Percentiles rank a stretch among this genome's conserved stretches.
phyloP scores from a whole-genome alignment of 1,139 yeast species.

The Pichia sp. region DNA sequence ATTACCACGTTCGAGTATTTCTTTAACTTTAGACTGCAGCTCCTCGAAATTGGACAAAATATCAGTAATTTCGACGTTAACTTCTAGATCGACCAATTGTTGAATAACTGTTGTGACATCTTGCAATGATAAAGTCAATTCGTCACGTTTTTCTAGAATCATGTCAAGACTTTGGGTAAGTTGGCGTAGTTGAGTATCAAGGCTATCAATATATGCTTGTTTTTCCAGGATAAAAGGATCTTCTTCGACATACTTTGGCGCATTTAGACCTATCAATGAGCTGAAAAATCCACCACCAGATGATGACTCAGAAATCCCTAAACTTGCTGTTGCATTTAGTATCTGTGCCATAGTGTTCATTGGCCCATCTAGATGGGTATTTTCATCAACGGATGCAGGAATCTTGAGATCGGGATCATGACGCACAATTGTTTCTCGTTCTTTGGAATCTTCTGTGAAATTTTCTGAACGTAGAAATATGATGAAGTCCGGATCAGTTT shows the following conservation, averaged over 20 bases:
- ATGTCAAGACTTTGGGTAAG: conserved; percentile 69
- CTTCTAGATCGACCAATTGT: conserved; percentile 69
- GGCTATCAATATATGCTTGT: conserved; percentile 61
- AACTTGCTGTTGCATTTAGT: conserved; percentile 35
- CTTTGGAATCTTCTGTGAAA: conserved; percentile 60
- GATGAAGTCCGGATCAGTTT: conserved; percentile 69
- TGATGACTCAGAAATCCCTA: conserved; percentile 30
- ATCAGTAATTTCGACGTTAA: conserved; percentile 62
- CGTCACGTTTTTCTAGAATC: conserved; percentile 72
- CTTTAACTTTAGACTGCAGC: conserved; percentile 67
- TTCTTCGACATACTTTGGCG: conserved; percentile 65
- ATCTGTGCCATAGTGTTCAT: conserved; percentile 29
- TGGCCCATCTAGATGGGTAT: conserved; percentile 4
- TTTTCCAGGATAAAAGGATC: conserved; percentile 75
- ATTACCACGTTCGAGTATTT: conserved; percentile 72
- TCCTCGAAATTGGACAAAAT: conserved; percentile 64
- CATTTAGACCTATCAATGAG: conserved; percentile 50
- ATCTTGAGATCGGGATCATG: conserved; percentile 16
- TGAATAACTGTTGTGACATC: conserved; percentile 55
- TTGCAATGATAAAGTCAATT: conserved; percentile 59
- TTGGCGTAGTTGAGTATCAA: conserved; percentile 69
- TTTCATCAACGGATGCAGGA: not conserved
- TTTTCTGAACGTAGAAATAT: conserved; percentile 74
- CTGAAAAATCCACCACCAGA: conserved; percentile 54
- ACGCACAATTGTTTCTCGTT: conserved; percentile 43